Conservation (phyloP, 2,329 filamentous ascomycete species). For the Waltergamsia citrina region DNA sequence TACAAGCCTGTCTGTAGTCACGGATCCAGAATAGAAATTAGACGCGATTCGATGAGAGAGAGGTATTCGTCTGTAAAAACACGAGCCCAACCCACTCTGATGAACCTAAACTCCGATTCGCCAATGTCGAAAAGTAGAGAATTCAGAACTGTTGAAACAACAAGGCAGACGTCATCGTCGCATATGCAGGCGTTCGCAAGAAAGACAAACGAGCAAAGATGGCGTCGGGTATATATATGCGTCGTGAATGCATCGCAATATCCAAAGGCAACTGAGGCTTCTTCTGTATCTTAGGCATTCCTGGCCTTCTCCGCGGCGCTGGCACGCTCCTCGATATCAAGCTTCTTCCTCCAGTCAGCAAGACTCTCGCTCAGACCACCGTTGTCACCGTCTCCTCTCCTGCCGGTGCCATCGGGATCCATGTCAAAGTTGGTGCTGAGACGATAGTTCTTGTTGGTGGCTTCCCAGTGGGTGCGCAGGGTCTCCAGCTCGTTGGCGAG, state of each 20-base stretch:
- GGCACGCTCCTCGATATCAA: conserved; percentile 43
- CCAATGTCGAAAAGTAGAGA: background rate
- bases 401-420: conserved; percentile 37
- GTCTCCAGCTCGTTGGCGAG: conserved; percentile 88
- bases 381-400: conserved; percentile 33
- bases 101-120: conserved; percentile 2
- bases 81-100: conserved; percentile 1
- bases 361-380: conserved; percentile 59
- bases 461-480: conserved; percentile 87
- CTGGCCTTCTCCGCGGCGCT: conserved; percentile 16
- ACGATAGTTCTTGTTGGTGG: conserved; percentile 89
- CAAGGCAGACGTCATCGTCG: no score
- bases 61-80: background rate
- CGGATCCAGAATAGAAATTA: background rate
- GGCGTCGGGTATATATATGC: conserved; percentile 1
- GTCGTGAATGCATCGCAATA: conserved; percentile 1
- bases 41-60: background rate
- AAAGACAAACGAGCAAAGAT: background rate
- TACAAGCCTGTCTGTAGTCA: no score
- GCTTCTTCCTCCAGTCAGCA: conserved; percentile 69
- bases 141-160: no score
- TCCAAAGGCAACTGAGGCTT: background rate
- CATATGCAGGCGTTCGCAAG: background rate
- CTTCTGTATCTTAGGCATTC: conserved; percentile 11
- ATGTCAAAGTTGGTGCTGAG: conserved; percentile 86